Percentiles rank a stretch among this genome's conserved stretches.
phyloP scores from a whole-genome alignment of 148 eudicot species.

The Spergularia bocconei region DNA sequence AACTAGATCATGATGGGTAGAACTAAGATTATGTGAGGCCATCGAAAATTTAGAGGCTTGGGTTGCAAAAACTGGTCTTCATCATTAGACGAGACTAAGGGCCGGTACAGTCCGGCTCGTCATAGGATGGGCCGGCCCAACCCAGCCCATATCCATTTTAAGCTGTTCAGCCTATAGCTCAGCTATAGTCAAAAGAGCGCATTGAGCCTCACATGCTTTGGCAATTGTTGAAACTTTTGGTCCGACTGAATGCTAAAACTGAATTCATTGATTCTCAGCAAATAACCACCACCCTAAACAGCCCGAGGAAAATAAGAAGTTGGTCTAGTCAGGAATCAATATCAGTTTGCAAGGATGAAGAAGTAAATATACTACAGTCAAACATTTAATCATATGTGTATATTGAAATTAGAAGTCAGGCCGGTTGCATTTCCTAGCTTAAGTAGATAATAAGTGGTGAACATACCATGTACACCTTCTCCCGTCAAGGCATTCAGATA shows the following conservation, averaged over 20 bases:
- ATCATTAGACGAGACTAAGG: no score
- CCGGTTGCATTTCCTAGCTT: neutral
- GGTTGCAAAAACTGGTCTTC: no score
- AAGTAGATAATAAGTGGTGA: neutral
- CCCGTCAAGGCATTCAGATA: slow-evolving; percentile 98
- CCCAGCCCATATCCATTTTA: no score
- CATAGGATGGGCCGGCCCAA: no score
- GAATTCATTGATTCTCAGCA: neutral
- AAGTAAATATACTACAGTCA: neutral
- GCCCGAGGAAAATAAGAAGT: neutral
- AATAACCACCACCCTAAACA: neutral
- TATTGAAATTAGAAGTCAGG: slow-evolving; percentile 5
- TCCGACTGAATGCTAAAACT: neutral
- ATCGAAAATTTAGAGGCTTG: no score
- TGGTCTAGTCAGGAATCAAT: neutral
- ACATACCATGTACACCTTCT: slow-evolving; percentile 95
- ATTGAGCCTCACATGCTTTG: neutral
- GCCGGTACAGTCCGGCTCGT: no score
- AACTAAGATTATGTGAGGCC: no score
- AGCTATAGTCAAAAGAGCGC: no score
- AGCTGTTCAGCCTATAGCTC: no score
- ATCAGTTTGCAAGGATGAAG: neutral
- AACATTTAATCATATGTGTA: neutral
- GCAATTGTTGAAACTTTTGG: neutral
- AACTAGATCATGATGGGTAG: no score